Base-by-base conservation (phyloP, 768 basidiomycete genomes). In the Termitomyces sp. region DNA sequence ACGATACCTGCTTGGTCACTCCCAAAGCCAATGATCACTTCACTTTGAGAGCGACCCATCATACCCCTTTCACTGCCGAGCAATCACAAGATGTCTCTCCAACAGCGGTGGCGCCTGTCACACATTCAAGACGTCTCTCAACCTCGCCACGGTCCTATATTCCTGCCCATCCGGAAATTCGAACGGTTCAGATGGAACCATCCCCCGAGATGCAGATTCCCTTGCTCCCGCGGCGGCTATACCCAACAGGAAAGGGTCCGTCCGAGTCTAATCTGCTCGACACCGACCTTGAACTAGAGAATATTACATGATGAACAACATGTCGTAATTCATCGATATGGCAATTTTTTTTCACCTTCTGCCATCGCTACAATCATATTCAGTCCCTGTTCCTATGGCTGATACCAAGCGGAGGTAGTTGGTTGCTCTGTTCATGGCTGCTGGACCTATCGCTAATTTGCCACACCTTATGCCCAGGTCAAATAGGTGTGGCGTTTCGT, bases 161-260 rank as follows among this genome's bases (percentile, higher is more conserved):
- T 54, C 65, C 69, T 3, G 60, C 75, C 44, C 71, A 74, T 48
- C 65, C 73, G 1, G 69, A 68, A 50, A 70, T 80, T 38, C 76
- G 81, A 40, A 84, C 82, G 12, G 71, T 75, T 18, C 83, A 84
- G 64, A 60, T 82, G 66, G 81, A 83, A 67, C 82, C 83, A 13
- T 83, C 81, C 0, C 79, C 81, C 23, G 71, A 60, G 13, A 84
- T 84, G 83, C 71, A 78, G 61, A 65, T 84, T 35, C 82, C 83
- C 4, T 55, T 57, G 23, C 54, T 59, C 8, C 61, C 58, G 28
- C 48, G 49, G 14, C 36, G 20, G 36, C 50, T 50, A 20, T 49
- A 18, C 35, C 44, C 40, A 13, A 59, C 53, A 54, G 30, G 57
- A 4, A 61, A 57, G 41, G 32, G 32, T 5, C 43, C 28, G 3